A percentile compares a stretch with the other conserved stretches of the same genome.
Evolutionary conservation across 176 grass and related monocot genomes (phyloP).

Genomic region (Tillandsia leiboldiana): DNA sequence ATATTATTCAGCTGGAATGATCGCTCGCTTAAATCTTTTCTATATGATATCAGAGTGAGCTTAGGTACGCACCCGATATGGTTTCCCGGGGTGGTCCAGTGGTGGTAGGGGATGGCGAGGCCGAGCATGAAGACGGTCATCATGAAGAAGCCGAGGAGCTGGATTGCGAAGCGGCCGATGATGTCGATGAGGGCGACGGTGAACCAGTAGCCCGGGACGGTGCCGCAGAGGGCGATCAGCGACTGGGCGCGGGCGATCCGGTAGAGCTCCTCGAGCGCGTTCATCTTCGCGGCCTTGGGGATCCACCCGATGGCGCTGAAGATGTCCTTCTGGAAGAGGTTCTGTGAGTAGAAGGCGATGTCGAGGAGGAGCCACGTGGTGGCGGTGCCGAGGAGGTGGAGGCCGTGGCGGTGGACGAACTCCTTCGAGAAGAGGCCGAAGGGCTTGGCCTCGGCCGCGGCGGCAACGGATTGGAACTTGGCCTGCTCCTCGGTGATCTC

Average conservation of each 20-base stretch:
- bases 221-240: slow-evolving; percentile 71
- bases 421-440: slow-evolving; percentile 55
- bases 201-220: slow-evolving; percentile 79
- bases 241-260: slow-evolving; percentile 58
- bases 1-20: no score
- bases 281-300: slow-evolving; percentile 50
- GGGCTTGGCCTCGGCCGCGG: slow-evolving; percentile 5
- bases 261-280: slow-evolving; percentile 52
- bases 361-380: slow-evolving; percentile 58
- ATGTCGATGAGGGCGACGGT: slow-evolving; percentile 70
- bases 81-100: slow-evolving; percentile 50
- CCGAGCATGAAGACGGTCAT: slow-evolving; percentile 72
- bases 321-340: slow-evolving; percentile 77
- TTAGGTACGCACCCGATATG: slow-evolving; percentile 14
- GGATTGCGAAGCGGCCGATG: slow-evolving; percentile 49
- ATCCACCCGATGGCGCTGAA: slow-evolving; percentile 70
- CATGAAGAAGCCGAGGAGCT: slow-evolving; percentile 39
- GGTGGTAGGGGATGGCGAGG: slow-evolving; percentile 52
- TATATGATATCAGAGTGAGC: no score
- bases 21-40: no score
- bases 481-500: slow-evolving; percentile 41
- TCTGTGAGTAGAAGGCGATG: slow-evolving; percentile 81
- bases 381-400: slow-evolving; percentile 46
- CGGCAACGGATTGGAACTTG: background rate
- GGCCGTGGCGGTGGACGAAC: slow-evolving; percentile 38